Evolutionary conservation across 495 filamentous ascomycete species (phyloP).

Genomic region (Haplographium delicatum): DNA sequence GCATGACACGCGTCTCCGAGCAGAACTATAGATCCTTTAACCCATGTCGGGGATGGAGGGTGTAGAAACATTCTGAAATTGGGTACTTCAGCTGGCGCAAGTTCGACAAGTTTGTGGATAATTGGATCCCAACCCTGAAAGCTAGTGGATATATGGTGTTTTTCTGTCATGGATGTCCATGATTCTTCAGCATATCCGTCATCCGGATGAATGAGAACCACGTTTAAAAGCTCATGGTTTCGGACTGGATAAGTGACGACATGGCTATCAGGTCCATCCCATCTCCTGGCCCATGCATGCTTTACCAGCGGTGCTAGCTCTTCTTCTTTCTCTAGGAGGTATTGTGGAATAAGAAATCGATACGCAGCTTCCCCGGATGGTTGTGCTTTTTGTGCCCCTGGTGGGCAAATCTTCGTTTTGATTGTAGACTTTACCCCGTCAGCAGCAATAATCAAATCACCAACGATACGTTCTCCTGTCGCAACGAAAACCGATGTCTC

Average conservation of each 20-base stretch:
- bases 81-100: constrained; percentile 22
- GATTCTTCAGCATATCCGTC: constrained; percentile 36
- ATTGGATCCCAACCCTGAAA: constrained; percentile 38
- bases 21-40: neutral
- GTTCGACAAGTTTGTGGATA: constrained; percentile 25
- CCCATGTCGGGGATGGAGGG: neutral
- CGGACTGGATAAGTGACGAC: constrained; percentile 35
- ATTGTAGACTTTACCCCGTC: constrained; percentile 43
- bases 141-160: constrained; percentile 29
- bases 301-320: constrained; percentile 4
- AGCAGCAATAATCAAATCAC: constrained; percentile 39
- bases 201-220: constrained; percentile 40
- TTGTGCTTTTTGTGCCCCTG: constrained; percentile 27
- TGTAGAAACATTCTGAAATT: neutral
- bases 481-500: neutral
- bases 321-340: constrained; percentile 34
- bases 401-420: constrained; percentile 26
- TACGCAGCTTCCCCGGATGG: constrained; percentile 42
- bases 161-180: constrained; percentile 29
- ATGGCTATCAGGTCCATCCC: constrained; percentile 2
- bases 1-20: constrained; percentile 9
- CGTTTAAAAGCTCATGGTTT: constrained; percentile 39
- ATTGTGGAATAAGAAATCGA: constrained; percentile 36
- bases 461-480: constrained; percentile 21
- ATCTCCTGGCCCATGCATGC: neutral